Evolutionary conservation across 108 stramenopile genomes (phyloP).

Genomic region (Fistulifera solaris): DNA sequence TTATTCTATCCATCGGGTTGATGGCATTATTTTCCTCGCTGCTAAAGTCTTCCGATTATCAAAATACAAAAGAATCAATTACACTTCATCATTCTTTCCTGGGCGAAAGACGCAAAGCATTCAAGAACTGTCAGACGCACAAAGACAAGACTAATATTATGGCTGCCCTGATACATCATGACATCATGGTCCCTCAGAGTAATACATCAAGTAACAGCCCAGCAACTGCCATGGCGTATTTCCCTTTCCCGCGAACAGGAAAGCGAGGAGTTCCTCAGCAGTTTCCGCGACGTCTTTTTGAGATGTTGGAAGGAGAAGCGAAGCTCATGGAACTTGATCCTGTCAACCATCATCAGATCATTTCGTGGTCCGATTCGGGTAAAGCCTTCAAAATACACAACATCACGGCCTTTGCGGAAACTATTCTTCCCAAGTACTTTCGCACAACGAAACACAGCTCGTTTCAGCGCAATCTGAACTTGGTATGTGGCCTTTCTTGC

Average conservation of each 20-base stretch:
- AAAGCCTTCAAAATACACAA: slow-evolving; percentile 70
- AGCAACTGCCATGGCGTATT: slow-evolving; percentile 8
- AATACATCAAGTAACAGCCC: no score
- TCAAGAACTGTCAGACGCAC: no score
- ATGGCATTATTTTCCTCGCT: no score
- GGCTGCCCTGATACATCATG: no score
- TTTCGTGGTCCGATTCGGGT: slow-evolving; percentile 74
- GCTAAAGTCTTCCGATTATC: no score
- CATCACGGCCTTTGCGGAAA: slow-evolving; percentile 51
- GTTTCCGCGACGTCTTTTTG: slow-evolving; percentile 69
- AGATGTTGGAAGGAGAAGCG: slow-evolving; percentile 68
- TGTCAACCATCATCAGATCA: slow-evolving; percentile 14
- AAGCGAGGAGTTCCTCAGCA: slow-evolving; percentile 84
- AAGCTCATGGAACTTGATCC: slow-evolving; percentile 12
- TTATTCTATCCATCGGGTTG: no score
- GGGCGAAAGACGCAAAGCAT: no score
- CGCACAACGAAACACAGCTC: slow-evolving; percentile 85
- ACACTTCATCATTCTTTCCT: no score
- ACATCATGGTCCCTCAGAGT: no score
- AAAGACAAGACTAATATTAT: no score
- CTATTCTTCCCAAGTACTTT: slow-evolving; percentile 80
- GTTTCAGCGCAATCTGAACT: slow-evolving; percentile 87
- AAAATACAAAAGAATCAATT: no score
- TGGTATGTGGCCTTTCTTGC: slow-evolving; percentile 40
- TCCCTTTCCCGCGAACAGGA: slow-evolving; percentile 63